These are phyloP conservation scores for Daphne laureola DNA, from an alignment of 441 rosid species.

Conservation along the genomic window DNA sequence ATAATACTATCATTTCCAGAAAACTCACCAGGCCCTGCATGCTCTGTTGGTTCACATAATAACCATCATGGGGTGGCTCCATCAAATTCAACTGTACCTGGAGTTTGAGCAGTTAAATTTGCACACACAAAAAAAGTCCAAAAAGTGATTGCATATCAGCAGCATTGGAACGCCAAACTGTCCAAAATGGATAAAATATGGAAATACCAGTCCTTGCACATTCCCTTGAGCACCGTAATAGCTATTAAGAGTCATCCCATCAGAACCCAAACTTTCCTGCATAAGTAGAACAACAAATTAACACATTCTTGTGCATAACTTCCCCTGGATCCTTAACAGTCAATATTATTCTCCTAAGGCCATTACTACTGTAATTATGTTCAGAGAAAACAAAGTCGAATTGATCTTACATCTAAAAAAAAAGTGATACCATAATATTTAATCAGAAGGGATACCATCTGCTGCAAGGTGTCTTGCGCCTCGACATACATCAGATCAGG, in stretches of 20 bases:
- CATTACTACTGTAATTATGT: not conserved
- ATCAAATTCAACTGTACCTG: constrained; percentile 42
- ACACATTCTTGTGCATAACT: constrained; percentile 16
- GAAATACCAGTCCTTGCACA: constrained; percentile 39
- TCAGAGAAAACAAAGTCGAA: not conserved
- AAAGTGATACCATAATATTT: not conserved
- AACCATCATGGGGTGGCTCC: constrained; percentile 47
- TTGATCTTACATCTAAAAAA: not conserved
- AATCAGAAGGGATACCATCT: constrained; percentile 25
- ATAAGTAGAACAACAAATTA: constrained; percentile 15
- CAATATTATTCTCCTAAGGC: constrained; percentile 6
- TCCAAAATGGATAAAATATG: not conserved
- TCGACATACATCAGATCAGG: constrained; percentile 27
- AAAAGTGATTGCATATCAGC: not conserved
- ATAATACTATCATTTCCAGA: constrained; percentile 9
- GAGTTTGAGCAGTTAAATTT: constrained; percentile 11
- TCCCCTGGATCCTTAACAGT: constrained; percentile 3
- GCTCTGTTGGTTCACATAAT: constrained; percentile 32
- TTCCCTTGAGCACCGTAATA: constrained; percentile 36
- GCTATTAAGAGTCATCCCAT: constrained; percentile 30
- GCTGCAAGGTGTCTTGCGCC: constrained; percentile 38
- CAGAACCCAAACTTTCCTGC: constrained; percentile 30
- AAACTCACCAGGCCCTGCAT: constrained; percentile 36
- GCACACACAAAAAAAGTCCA: constrained; percentile 4
- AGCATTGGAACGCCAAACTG: not conserved